A percentile compares a stretch with the other conserved stretches of the same genome.
These are phyloP conservation scores for Inosperma sp. DNA, from an alignment of 768 basidiomycete species.

Conservation along the genomic window DNA sequence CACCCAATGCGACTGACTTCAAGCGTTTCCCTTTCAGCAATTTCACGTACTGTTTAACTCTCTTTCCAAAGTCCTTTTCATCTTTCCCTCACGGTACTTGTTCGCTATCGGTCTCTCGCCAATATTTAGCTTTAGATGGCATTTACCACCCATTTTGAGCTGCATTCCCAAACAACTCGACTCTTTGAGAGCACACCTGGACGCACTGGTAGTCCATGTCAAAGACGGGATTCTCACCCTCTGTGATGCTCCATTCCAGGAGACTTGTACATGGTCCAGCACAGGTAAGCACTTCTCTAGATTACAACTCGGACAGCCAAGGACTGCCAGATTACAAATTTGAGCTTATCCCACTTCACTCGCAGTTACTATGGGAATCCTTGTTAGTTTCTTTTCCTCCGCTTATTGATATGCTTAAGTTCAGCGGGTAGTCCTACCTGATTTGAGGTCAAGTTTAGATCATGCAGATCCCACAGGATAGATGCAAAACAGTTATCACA, in stretches of 20 bases:
- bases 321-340: constrained; percentile 73
- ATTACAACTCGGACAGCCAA: constrained; percentile 68
- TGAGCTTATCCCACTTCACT: constrained; percentile 83
- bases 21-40: constrained; percentile 66
- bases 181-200: constrained; percentile 74
- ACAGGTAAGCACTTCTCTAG: constrained; percentile 72
- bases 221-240: constrained; percentile 64
- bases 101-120: constrained; percentile 81
- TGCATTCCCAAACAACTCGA: constrained; percentile 85
- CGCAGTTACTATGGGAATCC: constrained; percentile 86
- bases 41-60: constrained; percentile 80
- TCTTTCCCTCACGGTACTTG: constrained; percentile 82
- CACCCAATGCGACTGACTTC: constrained; percentile 59
- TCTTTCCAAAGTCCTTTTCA: constrained; percentile 80
- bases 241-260: constrained; percentile 77
- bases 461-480: too few species aligned
- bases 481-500: constrained; percentile 53
- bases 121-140: constrained; percentile 84
- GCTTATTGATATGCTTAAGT: constrained; percentile 89
- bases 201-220: constrained; percentile 53
- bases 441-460: constrained; percentile 67
- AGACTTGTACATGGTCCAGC: constrained; percentile 72
- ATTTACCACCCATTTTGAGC: constrained; percentile 80
- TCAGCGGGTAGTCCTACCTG: constrained; percentile 81
- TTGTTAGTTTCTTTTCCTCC: constrained; percentile 90